Base-by-base conservation (phyloP, 164 flowering plant genomes). In the Chimonanthus salicifolius region DNA sequence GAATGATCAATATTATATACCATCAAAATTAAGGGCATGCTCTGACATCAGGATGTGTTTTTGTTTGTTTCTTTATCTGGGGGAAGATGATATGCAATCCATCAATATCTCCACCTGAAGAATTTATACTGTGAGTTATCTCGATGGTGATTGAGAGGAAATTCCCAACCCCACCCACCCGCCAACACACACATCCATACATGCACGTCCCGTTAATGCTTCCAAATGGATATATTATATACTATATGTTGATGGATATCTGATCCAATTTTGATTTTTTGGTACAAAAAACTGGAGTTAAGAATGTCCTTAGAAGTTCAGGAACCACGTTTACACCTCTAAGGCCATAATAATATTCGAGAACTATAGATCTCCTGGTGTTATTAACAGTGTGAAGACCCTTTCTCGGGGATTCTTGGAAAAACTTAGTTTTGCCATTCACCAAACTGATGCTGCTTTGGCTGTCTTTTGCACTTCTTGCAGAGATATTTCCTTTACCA, bases 1-100 rank as follows among this genome's bases (percentile, higher is more conserved):
- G 16, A 54, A 54, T 54, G 15, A 54, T 5, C 16, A 54, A 15
- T 13, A 10, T n/a, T 4, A 54, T 11, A 13, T 33, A 33, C 33
- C 33, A 33, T 33, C 33, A 33, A n/a, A 84, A 85, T 73, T 71
- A 76, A 20, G 91, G 87, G 20, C 78, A 33, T 20, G 91, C 95
- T 18, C 78, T 91, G 68, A 86, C 97, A 68, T 91, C 97, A 62
- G 87, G 79, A 83, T 91, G 90, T 77, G 75, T 81, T 69, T 87
- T 92, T 80, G 60, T 9, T 54, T 11, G n/a, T 54, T 54, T 54
- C 3, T 54, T 4, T 54, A 54, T 10, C 60, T 15, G 11, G n/a
- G n/a, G 60, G 16, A 11, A n/a, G 60, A 54, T 10, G 60, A n/a
- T 2, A 54, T 54, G 60, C 0, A 54, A 4, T 54, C 60, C 60